Evolutionary conservation across 306 rosid genomes (phyloP).

Genomic region (Rosa lucieae): DNA sequence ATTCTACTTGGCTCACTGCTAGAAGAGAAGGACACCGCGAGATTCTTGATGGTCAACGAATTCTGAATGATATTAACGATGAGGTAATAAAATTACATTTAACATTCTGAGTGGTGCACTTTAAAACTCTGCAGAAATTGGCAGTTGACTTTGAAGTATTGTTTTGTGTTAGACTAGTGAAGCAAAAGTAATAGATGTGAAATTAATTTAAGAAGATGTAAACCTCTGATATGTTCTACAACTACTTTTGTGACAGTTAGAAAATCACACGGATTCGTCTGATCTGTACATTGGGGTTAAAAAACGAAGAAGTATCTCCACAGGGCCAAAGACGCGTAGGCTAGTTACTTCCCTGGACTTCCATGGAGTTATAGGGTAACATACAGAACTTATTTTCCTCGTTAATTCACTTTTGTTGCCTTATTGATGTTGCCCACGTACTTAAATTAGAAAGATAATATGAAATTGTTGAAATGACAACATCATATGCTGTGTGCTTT

Average conservation of each 20-base stretch:
- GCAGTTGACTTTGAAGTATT: slow-evolving; percentile 6
- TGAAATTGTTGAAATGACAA: neutral
- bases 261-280: slow-evolving; percentile 46
- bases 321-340: slow-evolving; percentile 55
- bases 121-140: neutral
- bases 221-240: slow-evolving; percentile 1
- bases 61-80: slow-evolving; percentile 47
- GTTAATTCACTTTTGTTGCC: slow-evolving; percentile 19
- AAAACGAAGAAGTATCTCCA: slow-evolving; percentile 51
- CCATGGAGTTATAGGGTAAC: slow-evolving; percentile 72
- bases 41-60: slow-evolving; percentile 60
- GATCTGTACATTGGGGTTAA: slow-evolving; percentile 72
- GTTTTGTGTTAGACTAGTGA: neutral
- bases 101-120: neutral
- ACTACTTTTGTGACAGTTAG: slow-evolving; percentile 50
- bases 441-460: neutral
- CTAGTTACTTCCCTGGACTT: slow-evolving; percentile 46
- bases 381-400: slow-evolving; percentile 18
- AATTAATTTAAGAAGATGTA: neutral
- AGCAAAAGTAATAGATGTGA: neutral
- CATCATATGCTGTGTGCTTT: neutral
- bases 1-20: slow-evolving; percentile 67
- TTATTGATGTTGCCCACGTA: slow-evolving; percentile 2
- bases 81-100: slow-evolving; percentile 37
- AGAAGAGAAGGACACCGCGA: slow-evolving; percentile 60